phyloP scores from a whole-genome alignment of 2,329 filamentous ascomycete genomes.

The Venturia pyrina region DNA sequence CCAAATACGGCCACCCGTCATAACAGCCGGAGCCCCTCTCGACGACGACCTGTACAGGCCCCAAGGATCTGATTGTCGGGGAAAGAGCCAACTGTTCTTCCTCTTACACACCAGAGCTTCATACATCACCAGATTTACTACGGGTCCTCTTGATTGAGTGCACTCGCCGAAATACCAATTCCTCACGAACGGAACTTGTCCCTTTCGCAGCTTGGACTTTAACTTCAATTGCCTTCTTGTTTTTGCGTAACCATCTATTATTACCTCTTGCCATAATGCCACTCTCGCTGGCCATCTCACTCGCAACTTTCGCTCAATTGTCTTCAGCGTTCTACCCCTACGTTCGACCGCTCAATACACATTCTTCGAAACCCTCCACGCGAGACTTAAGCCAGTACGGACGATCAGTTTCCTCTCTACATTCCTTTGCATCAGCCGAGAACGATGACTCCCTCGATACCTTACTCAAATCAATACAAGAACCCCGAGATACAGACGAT shows the following conservation, averaged over 20 bases:
- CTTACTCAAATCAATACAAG: background rate
- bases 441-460: background rate
- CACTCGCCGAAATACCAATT: background rate
- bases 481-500: background rate
- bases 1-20: background rate
- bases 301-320: background rate
- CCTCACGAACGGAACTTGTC: background rate
- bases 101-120: background rate
- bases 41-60: background rate
- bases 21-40: background rate
- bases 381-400: background rate
- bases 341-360: background rate
- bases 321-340: constrained; percentile 6
- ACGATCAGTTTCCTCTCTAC: background rate
- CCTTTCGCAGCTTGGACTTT: background rate
- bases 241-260: background rate
- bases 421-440: background rate
- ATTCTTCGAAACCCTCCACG: background rate
- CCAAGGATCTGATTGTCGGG: background rate
- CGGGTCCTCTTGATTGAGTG: constrained; percentile 5
- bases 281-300: background rate
- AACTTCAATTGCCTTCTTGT: background rate
- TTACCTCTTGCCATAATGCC: background rate
- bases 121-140: background rate
- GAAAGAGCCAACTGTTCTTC: background rate